Base-by-base conservation (phyloP, 345 rosid genomes). In the Sapria himalayana region DNA sequence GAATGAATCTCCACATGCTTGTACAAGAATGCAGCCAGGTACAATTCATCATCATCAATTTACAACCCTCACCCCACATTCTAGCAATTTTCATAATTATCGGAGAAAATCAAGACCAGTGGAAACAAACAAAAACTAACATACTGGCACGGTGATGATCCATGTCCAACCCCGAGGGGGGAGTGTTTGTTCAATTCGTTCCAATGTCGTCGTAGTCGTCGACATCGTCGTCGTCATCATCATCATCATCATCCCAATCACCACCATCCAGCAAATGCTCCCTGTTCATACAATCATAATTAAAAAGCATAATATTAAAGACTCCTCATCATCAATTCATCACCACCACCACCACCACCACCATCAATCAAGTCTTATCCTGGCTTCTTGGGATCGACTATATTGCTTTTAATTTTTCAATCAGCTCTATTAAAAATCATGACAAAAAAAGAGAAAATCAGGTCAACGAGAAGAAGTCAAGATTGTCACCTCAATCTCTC, bases 401-500 rank as follows among this genome's bases (percentile, higher is more conserved):
- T n/a, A n/a, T n/a, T n/a, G n/a, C n/a, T n/a, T n/a, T n/a, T n/a
- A n/a, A n/a, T n/a, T n/a, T n/a, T n/a, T n/a, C n/a, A n/a, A n/a
- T n/a, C 36, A 40, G 25, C 22, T 45, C 24, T 19, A 33, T 10
- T 13, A 22, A 35, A 14, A 11, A 12, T 15, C 3, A n/a, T 2
- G 32, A 12, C 21, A 54, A 10, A 29, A 27, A 6, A 15, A n/a
- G 10, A 7, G 14, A 15, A 8, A 22, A 20, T 27, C 38, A 2
- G 16, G 43, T 22, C 25, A 36, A 16, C 19, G 9, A 12, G 17
- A 32, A 0, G 1, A 15, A 15, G 7, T 5, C 13, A 21, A 39
- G 33, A 32, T 20, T 18, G 12, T 31, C 59, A 82, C 98, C 93
- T 79, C 59, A 76, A 53, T 66, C 93, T 79, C 55, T 62, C 79